Evolutionary conservation across 2,329 filamentous ascomycete species (phyloP).

Genomic region (Xylaria sp.): DNA sequence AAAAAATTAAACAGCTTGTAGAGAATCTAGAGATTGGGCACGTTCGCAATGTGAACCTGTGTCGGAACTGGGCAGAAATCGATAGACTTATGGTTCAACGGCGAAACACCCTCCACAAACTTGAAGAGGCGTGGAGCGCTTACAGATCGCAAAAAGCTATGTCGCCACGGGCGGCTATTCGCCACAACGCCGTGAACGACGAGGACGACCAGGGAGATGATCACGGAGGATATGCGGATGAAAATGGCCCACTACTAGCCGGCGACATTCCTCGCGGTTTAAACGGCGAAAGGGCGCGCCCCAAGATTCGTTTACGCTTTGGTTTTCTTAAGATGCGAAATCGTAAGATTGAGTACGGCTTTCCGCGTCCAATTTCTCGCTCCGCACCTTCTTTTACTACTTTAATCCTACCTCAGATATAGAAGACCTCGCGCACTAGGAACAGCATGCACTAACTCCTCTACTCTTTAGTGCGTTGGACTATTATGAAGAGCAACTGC

Average conservation of each 20-base stretch:
- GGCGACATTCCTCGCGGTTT: constrained; percentile 56
- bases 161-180: constrained; percentile 41
- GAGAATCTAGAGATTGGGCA: constrained; percentile 89
- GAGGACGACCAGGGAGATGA: constrained; percentile 35
- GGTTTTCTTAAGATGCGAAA: constrained; percentile 79
- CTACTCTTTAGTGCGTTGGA: constrained; percentile 73
- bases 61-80: constrained; percentile 85
- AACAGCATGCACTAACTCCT: constrained; percentile 21
- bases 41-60: constrained; percentile 88
- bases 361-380: background rate
- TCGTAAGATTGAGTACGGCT: constrained; percentile 72
- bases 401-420: background rate
- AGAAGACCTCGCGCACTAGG: background rate
- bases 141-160: constrained; percentile 70
- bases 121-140: constrained; percentile 87
- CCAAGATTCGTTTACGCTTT: constrained; percentile 80
- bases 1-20: constrained; percentile 85
- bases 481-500: constrained; percentile 89
- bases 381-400: background rate
- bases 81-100: constrained; percentile 79
- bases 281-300: constrained; percentile 62
- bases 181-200: constrained; percentile 1
- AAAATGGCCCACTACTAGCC: constrained; percentile 66
- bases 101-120: constrained; percentile 70
- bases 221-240: constrained; percentile 48